These are phyloP conservation scores for Ustilago tritici DNA, from an alignment of 1,284 basidiomycete species.

Conservation along the genomic window DNA sequence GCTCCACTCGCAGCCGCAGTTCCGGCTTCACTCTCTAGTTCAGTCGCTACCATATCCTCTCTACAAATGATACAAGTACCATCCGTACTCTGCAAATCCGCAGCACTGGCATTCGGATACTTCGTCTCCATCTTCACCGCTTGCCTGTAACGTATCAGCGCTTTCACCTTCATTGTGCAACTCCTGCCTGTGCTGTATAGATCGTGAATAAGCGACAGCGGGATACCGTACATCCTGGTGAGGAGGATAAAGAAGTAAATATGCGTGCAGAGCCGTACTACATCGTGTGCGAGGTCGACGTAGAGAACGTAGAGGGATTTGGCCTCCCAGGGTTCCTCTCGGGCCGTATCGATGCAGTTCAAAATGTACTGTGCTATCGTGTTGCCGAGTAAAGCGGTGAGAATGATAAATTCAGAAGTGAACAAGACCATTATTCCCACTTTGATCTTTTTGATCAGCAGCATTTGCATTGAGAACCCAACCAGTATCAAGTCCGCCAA, in stretches of 20 bases:
- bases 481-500: slow-evolving; percentile 80
- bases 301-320: slow-evolving; percentile 98
- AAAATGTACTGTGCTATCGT: slow-evolving; percentile 87
- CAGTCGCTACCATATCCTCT: slow-evolving; percentile 82
- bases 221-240: slow-evolving; percentile 92
- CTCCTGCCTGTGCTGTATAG: slow-evolving; percentile 94
- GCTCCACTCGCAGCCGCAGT: neutral
- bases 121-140: slow-evolving; percentile 97
- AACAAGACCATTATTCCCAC: slow-evolving; percentile 86
- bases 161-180: slow-evolving; percentile 86
- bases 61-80: slow-evolving; percentile 97
- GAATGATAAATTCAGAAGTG: slow-evolving; percentile 86
- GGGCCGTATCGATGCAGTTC: slow-evolving; percentile 77
- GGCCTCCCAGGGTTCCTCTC: slow-evolving; percentile 80
- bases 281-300: slow-evolving; percentile 87
- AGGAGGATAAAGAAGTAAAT: slow-evolving; percentile 87
- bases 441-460: slow-evolving; percentile 53
- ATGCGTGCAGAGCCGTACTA: slow-evolving; percentile 91
- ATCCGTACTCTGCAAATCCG: slow-evolving; percentile 86
- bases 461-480: slow-evolving; percentile 77
- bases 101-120: slow-evolving; percentile 91
- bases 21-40: slow-evolving; percentile 4
- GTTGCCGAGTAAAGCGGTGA: slow-evolving; percentile 83
- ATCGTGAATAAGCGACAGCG: slow-evolving; percentile 94
- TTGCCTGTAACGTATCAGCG: slow-evolving; percentile 87